Percentiles rank a stretch among this genome's conserved stretches.
phyloP scores from a whole-genome alignment of 176 grass and related monocot genomes.

The Eragrostis curvula region DNA sequence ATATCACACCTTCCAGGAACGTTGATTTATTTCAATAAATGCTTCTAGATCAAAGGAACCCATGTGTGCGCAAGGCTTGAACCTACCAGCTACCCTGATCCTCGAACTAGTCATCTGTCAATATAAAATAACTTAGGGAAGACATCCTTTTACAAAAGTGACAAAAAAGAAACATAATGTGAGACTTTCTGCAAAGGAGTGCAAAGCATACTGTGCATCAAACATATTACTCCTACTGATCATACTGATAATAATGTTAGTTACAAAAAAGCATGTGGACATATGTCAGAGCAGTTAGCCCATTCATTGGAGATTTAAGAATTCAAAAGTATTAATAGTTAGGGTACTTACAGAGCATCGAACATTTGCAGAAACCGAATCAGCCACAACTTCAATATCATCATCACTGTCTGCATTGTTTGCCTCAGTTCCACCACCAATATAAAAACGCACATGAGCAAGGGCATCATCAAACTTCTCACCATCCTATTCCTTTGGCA shows the following conservation, averaged over 20 bases:
- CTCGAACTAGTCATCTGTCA: conserved; percentile 81
- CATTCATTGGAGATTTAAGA: conserved; percentile 33
- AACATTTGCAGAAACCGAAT: conserved; percentile 79
- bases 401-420: conserved; percentile 77
- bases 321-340: conserved; percentile 7
- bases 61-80: conserved; percentile 90
- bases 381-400: conserved; percentile 89
- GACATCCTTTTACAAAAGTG: conserved; percentile 24
- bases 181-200: neutral
- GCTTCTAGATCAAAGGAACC: conserved; percentile 97
- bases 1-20: conserved; percentile 76
- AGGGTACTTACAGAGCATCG: conserved; percentile 86
- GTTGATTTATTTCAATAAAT: conserved; percentile 82
- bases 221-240: too few relatives aligned
- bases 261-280: conserved; percentile 13
- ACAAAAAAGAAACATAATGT: conserved; percentile 13
- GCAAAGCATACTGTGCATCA: neutral
- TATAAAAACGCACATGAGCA: conserved; percentile 71
- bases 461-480: too few relatives aligned
- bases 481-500: conserved; percentile 84
- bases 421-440: conserved; percentile 77
- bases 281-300: conserved; percentile 13
- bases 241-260: neutral
- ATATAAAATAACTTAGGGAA: conserved; percentile 35
- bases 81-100: conserved; percentile 87